Evolutionary conservation across 495 filamentous ascomycete species (phyloP).

Genomic region (Aspergillus baeticus): DNA sequence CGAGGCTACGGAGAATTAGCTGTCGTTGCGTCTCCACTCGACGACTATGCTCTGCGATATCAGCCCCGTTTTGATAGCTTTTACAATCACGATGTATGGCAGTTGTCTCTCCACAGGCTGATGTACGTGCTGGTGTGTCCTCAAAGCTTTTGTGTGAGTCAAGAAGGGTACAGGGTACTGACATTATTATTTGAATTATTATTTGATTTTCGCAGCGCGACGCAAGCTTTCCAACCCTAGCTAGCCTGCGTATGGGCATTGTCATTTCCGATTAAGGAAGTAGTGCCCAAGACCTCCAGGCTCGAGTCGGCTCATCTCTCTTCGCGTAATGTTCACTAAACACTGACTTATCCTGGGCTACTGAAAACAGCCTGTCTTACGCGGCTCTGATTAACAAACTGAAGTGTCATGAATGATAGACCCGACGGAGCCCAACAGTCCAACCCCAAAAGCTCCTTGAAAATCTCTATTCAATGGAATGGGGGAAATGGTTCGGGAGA

Average conservation of each 20-base stretch:
- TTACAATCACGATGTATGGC: too few relatives aligned
- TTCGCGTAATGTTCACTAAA: background rate
- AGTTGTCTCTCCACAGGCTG: conserved; percentile 14
- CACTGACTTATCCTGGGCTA: background rate
- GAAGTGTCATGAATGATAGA: conserved; percentile 13
- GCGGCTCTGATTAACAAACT: conserved; percentile 26
- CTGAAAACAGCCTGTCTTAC: conserved; percentile 20
- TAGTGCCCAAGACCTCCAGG: too few relatives aligned
- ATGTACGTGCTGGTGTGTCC: conserved; percentile 20
- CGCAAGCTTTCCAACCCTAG: conserved; percentile 20
- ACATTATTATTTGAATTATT: too few relatives aligned
- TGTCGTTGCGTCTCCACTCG: conserved; percentile 3
- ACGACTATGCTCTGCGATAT: background rate
- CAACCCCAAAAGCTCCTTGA: background rate
- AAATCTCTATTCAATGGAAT: background rate
- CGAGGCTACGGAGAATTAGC: background rate
- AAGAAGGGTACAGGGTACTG: background rate
- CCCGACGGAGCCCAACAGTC: conserved; percentile 16
- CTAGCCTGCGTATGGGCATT: conserved; percentile 11
- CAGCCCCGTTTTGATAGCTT: background rate
- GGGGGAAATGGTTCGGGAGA: background rate
- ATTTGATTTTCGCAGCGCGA: conserved; percentile 6
- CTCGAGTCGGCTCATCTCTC: too few relatives aligned
- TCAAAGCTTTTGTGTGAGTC: conserved; percentile 14
- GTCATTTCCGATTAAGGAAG: conserved; percentile 1